These are phyloP conservation scores for Aspergillus fumigatiaffinis DNA, from an alignment of 2,329 filamentous ascomycete species.

Conservation along the genomic window DNA sequence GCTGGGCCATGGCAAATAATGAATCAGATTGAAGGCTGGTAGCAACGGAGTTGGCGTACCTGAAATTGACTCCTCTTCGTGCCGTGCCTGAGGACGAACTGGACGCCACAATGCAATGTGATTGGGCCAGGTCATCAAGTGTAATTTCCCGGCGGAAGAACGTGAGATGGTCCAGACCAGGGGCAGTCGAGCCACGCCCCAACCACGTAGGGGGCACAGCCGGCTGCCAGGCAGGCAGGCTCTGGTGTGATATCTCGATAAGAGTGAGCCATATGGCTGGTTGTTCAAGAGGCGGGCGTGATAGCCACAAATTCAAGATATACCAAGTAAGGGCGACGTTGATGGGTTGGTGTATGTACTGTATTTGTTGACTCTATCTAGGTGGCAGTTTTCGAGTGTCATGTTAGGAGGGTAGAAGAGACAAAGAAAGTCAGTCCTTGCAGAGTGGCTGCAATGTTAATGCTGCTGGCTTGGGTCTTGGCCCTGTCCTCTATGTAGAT, in stretches of 20 bases:
- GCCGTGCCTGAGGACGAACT: slow-evolving; percentile 10
- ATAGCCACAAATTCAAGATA: not conserved
- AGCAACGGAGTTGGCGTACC: not conserved
- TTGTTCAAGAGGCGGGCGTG: not conserved
- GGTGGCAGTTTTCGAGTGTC: not conserved
- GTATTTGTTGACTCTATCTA: not conserved
- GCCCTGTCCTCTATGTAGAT: not conserved
- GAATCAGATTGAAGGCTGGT: not conserved
- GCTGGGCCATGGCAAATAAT: not conserved
- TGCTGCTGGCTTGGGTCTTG: not conserved
- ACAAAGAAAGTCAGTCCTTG: not conserved
- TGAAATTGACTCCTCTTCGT: not conserved
- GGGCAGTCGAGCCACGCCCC: slow-evolving; percentile 4
- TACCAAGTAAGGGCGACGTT: not conserved
- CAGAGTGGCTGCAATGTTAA: not conserved
- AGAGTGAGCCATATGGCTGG: not conserved
- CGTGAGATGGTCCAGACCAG: slow-evolving; percentile 16
- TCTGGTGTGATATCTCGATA: not conserved
- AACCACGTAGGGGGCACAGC: not conserved
- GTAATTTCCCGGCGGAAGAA: slow-evolving; percentile 16
- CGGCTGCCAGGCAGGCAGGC: not conserved
- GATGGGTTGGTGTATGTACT: not conserved
- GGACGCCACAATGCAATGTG: not conserved
- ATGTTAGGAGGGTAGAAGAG: not conserved
- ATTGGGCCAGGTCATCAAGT: slow-evolving; percentile 9